A percentile compares a stretch with the other conserved stretches of the same genome.
These are phyloP conservation scores for Phialophora expanda DNA, from an alignment of 2,329 filamentous ascomycete species.

Conservation along the genomic window DNA sequence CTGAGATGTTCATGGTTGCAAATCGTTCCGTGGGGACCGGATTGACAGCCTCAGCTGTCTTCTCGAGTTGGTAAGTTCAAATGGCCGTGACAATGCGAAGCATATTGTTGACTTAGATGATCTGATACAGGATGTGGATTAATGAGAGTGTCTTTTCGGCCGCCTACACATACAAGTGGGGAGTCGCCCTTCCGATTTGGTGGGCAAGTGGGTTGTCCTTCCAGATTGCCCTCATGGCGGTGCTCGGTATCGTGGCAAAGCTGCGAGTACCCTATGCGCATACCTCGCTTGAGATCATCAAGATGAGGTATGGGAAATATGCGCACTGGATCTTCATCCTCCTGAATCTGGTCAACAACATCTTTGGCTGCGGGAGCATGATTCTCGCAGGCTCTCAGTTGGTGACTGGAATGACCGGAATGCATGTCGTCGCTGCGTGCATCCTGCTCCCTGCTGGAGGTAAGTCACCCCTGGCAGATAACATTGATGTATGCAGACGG, in stretches of 20 bases:
- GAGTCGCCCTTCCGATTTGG: constrained; percentile 47
- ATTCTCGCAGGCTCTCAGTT: constrained; percentile 53
- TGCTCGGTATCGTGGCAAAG: constrained; percentile 56
- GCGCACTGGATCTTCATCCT: constrained; percentile 51
- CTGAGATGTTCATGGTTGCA: constrained; percentile 51
- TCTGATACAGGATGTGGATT: constrained; percentile 43
- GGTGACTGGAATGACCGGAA: constrained; percentile 55
- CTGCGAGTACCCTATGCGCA: constrained; percentile 58
- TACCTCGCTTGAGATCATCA: constrained; percentile 58
- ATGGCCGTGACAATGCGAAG: not conserved
- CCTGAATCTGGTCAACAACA: constrained; percentile 49
- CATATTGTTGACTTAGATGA: constrained; percentile 2
- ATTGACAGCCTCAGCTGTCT: constrained; percentile 47
- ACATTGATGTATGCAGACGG: not conserved
- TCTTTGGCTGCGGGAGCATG: constrained; percentile 55
- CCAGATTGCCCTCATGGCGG: constrained; percentile 58
- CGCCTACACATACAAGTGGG: constrained; percentile 45
- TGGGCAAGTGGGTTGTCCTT: constrained; percentile 52
- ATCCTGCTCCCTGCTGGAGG: constrained; percentile 55
- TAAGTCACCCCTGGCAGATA: constrained; percentile 33
- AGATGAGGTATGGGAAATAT: constrained; percentile 54
- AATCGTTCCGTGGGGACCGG: constrained; percentile 48
- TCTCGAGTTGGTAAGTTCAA: constrained; percentile 44
- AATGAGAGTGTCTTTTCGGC: constrained; percentile 47
- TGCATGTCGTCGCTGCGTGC: constrained; percentile 56